These are phyloP conservation scores for Crithidia brevicula DNA, from an alignment of 208 protist genomes.

Conservation along the genomic window DNA sequence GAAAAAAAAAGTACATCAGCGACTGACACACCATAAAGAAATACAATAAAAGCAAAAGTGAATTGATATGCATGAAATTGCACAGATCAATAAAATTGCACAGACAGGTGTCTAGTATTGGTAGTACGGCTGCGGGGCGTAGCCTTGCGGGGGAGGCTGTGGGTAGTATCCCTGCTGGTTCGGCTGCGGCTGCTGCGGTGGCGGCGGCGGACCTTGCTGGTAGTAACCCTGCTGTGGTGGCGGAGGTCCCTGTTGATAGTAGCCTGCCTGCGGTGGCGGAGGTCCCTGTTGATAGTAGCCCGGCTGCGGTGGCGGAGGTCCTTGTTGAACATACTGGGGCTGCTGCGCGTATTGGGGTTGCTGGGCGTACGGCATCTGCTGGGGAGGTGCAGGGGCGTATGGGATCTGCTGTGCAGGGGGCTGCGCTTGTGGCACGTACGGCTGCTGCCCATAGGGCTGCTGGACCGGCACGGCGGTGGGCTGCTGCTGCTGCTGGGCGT, in stretches of 20 bases:
- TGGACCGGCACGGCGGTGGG: neutral
- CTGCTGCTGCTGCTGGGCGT: conserved; percentile 11
- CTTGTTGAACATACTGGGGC: neutral
- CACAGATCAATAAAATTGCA: neutral
- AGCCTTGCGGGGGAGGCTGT: conserved; percentile 29
- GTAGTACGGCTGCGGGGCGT: conserved; percentile 32
- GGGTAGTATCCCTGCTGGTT: conserved; percentile 22
- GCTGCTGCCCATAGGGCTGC: conserved; percentile 7
- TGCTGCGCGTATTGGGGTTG: conserved; percentile 21
- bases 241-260: conserved; percentile 15
- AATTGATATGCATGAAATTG: neutral
- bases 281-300: conserved; percentile 26
- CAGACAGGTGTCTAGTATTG: conserved; percentile 13
- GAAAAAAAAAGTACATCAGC: neutral
- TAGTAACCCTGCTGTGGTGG: conserved; percentile 5
- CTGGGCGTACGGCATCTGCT: conserved; percentile 21
- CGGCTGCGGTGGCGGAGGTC: conserved; percentile 19
- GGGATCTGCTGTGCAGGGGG: conserved; percentile 9
- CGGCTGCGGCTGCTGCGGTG: conserved; percentile 7
- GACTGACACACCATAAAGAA: neutral
- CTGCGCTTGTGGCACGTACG: conserved; percentile 10
- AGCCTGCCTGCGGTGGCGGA: conserved; percentile 25
- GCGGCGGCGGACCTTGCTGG: conserved; percentile 1
- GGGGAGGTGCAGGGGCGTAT: conserved; percentile 12
- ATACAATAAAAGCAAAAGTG: neutral